A percentile compares a stretch with the other conserved stretches of the same genome.
Evolutionary conservation across 2,329 filamentous ascomycete species (phyloP).

Genomic region (Diaporthe destruens): DNA sequence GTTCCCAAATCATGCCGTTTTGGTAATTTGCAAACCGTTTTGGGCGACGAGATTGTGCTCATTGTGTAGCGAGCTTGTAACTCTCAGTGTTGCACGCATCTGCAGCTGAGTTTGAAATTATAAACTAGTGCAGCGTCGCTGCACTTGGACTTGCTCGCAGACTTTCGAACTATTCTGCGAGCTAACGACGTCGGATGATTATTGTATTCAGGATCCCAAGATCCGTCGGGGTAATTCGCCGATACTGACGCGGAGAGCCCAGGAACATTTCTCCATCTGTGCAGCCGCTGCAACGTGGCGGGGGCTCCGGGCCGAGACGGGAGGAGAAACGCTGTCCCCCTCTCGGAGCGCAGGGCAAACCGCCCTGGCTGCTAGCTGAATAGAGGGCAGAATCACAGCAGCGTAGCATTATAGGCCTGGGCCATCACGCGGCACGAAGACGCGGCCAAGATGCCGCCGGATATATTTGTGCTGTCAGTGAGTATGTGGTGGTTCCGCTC

Average conservation of each 20-base stretch:
- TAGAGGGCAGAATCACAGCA: constrained; percentile 17
- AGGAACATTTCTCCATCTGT: constrained; percentile 19
- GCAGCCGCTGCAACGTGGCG: not conserved
- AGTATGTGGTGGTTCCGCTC: no score
- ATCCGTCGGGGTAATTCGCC: constrained; percentile 13
- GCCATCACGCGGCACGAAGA: constrained; percentile 9
- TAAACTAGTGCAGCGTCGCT: no score
- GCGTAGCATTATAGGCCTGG: constrained; percentile 15
- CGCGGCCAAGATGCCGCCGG: constrained; percentile 20
- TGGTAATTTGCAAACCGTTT: not conserved
- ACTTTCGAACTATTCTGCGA: not conserved
- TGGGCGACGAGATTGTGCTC: not conserved
- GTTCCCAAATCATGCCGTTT: not conserved
- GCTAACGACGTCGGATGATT: not conserved
- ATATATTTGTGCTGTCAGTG: not conserved
- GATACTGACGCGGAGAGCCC: constrained; percentile 4
- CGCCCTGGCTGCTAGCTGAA: not conserved
- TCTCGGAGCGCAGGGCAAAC: not conserved
- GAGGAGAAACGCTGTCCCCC: constrained; percentile 2
- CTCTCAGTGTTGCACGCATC: not conserved
- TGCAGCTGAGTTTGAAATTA: not conserved
- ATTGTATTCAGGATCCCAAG: not conserved
- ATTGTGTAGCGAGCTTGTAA: not conserved
- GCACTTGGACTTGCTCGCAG: not conserved
- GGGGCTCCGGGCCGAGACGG: constrained; percentile 16